Percentiles rank a stretch among this genome's conserved stretches.
Evolutionary conservation across 23 red algal genomes (phyloP).

Genomic region (Gracilariopsis chorda): DNA sequence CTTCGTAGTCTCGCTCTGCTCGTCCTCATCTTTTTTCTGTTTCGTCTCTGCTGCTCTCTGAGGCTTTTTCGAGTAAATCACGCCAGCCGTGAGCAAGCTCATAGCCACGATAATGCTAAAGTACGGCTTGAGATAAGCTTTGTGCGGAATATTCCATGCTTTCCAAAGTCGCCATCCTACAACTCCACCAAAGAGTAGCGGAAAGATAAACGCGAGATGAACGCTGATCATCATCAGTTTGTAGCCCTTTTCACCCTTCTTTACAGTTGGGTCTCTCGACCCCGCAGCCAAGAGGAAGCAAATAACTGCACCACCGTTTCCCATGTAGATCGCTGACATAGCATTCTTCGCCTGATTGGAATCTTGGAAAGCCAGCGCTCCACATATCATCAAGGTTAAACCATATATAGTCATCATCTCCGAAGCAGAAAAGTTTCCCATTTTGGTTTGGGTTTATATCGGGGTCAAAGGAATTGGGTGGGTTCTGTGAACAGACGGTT

Average conservation of each 20-base stretch:
- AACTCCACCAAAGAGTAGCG: conserved; percentile 12
- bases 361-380: conserved; percentile 52
- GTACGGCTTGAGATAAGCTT: conserved; percentile 50
- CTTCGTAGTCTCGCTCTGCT: neutral
- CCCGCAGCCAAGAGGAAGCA: conserved; percentile 35
- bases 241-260: conserved; percentile 43
- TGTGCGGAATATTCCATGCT: conserved; percentile 38
- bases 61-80: conserved; percentile 28
- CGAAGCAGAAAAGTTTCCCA: conserved; percentile 13
- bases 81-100: conserved; percentile 24
- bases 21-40: neutral
- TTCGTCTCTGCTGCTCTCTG: neutral
- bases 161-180: conserved; percentile 28
- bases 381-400: conserved; percentile 50
- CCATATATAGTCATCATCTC: conserved; percentile 35
- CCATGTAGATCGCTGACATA: conserved; percentile 43
- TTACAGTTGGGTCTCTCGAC: conserved; percentile 4
- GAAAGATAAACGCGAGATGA: conserved; percentile 51
- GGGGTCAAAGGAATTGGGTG: too few species aligned
- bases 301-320: conserved; percentile 42
- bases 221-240: conserved; percentile 59
- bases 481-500: too few species aligned
- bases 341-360: conserved; percentile 15
- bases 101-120: conserved; percentile 20
- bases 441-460: too few species aligned